Evolutionary conservation across 2,329 filamentous ascomycete species (phyloP).

Genomic region (Xylaria sp.): DNA sequence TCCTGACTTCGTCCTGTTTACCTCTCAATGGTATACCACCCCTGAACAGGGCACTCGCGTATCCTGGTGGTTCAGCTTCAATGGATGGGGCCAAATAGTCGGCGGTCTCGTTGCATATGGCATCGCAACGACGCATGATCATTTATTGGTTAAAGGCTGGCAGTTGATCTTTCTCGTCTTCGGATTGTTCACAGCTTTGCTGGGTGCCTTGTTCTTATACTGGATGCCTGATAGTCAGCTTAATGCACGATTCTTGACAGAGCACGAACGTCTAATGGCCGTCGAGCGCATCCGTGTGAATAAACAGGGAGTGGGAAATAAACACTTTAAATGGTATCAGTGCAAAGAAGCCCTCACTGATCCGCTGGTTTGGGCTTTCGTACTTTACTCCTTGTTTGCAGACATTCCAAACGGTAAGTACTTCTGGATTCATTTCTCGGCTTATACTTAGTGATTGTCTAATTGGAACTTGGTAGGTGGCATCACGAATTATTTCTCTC

Average conservation of each 20-base stretch:
- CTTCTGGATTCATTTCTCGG: not conserved
- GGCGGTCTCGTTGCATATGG: slow-evolving; percentile 56
- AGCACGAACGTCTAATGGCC: slow-evolving; percentile 67
- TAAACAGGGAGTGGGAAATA: slow-evolving; percentile 75
- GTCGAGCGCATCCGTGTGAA: slow-evolving; percentile 68
- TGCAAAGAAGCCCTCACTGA: slow-evolving; percentile 56
- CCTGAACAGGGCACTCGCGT: slow-evolving; percentile 48
- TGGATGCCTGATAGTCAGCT: slow-evolving; percentile 58
- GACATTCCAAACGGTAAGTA: slow-evolving; percentile 54
- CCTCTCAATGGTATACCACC: slow-evolving; percentile 51
- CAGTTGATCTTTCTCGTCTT: slow-evolving; percentile 70
- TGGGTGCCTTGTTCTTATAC: slow-evolving; percentile 62
- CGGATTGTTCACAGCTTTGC: slow-evolving; percentile 61
- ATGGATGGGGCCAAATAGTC: slow-evolving; percentile 54
- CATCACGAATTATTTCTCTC: slow-evolving; percentile 55
- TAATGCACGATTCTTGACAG: slow-evolving; percentile 60
- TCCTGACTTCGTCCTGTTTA: slow-evolving; percentile 49
- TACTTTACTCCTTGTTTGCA: slow-evolving; percentile 49
- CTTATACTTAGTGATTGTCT: not conserved
- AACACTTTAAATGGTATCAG: slow-evolving; percentile 74
- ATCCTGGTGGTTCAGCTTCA: slow-evolving; percentile 50
- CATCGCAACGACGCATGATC: slow-evolving; percentile 55
- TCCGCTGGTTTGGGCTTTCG: slow-evolving; percentile 54
- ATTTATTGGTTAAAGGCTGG: slow-evolving; percentile 67
- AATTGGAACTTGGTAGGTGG: slow-evolving; percentile 40